These are phyloP conservation scores for Phytophthora syringae DNA, from an alignment of 352 stramenopile species.

Conservation along the genomic window DNA sequence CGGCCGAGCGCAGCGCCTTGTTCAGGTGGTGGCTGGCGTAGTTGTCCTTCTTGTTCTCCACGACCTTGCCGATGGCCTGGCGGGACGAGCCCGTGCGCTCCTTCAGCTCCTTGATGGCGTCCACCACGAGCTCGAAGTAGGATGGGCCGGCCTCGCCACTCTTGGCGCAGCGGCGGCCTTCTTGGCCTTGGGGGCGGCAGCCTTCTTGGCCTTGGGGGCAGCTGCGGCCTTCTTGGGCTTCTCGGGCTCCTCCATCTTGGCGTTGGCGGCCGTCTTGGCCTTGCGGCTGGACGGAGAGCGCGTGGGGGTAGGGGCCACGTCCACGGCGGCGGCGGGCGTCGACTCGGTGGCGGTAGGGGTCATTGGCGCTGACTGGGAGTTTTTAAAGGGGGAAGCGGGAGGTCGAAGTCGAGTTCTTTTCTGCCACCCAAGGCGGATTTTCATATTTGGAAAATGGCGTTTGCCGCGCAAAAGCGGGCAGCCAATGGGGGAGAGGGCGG, in stretches of 20 bases:
- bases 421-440: conserved; percentile 39
- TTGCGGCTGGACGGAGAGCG: conserved; percentile 67
- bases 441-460: conserved; percentile 28
- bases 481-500: conserved; percentile 23
- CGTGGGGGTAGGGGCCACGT: conserved; percentile 33
- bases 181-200: conserved; percentile 30
- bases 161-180: conserved; percentile 43
- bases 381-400: conserved; percentile 25
- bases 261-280: conserved; percentile 62
- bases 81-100: conserved; percentile 93
- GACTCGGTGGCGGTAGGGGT: conserved; percentile 44
- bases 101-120: conserved; percentile 92
- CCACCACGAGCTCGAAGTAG: conserved; percentile 92
- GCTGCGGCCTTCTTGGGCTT: neutral
- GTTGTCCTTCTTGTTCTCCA: conserved; percentile 87
- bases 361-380: conserved; percentile 32
- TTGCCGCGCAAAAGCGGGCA: conserved; percentile 22
- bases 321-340: conserved; percentile 26
- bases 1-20: conserved; percentile 90
- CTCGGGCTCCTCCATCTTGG: conserved; percentile 21
- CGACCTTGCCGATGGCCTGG: conserved; percentile 91
- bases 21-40: conserved; percentile 86
- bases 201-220: conserved; percentile 7
- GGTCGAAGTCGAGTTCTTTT: conserved; percentile 55
- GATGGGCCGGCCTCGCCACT: conserved; percentile 58